Base-by-base conservation (phyloP, 768 basidiomycete genomes). In the Lentinula guzmanii region DNA sequence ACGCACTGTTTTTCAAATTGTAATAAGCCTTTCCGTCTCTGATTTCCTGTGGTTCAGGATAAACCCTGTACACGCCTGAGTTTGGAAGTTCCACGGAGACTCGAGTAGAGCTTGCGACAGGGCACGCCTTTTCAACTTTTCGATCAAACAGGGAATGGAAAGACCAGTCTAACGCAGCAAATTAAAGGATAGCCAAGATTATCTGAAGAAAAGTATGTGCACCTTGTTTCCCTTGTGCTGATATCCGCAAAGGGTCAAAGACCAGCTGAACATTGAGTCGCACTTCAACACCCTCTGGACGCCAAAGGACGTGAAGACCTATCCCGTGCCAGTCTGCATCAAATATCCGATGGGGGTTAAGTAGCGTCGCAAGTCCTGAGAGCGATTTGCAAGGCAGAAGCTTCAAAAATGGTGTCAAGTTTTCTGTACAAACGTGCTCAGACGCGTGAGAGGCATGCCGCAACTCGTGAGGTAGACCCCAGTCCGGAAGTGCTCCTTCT, bases 401-500 rank as follows among this genome's bases (percentile, higher is more conserved):
- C 70, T 96, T 94, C 61, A 98, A 80, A 75, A 98, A 97, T 0
- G 97, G 96, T 0, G 96, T 98, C 8, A 98, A 77, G 68, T 98
- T 98, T 70, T 98, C 97, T 4, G 96, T 98, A 70, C 96, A 99
- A n/a, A 98, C 90, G 66, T 87, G 79, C 69, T 95, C 92, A 3
- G 87, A 91, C 6, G 90, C 89, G 18, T 90, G 81, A 7, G 84
- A 83, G 1, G 90, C 91, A 66, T 95, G 88, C 62, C 87, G 86
- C 28, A 93, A 78, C 50, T 79, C 76, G 61, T 90, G 82, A 13
- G 77, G 74, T 9, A 70, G 64, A 33, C 76, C 72, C 72, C 79
- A 78, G 52, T 74, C 70, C 0, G 84, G 84, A 2, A 87, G 71
- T 10, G 76, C 73, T 33, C 88, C 89, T 65, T 86, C 77, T 11